Conservation (phyloP, 1,284 basidiomycete species). For the Sphagnurus paluster region DNA sequence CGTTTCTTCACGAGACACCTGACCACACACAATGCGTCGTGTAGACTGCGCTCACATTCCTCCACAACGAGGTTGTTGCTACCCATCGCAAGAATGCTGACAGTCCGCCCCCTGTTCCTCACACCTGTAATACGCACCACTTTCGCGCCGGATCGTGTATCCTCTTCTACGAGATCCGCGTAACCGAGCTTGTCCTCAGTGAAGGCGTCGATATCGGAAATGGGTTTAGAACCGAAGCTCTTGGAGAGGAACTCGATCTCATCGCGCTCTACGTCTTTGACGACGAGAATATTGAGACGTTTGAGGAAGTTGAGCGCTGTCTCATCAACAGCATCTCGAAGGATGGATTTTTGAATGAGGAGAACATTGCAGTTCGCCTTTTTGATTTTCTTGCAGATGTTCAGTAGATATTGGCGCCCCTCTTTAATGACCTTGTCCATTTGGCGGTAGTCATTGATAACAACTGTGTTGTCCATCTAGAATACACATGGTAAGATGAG, state of each 20-base stretch:
- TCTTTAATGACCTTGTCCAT: conserved; percentile 99
- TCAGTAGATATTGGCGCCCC: conserved; percentile 96
- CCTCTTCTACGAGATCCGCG: conserved; percentile 95
- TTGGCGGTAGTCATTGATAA: conserved; percentile 99
- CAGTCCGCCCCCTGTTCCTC: conserved; percentile 93
- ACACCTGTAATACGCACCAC: conserved; percentile 95
- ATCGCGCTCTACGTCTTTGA: conserved; percentile 98
- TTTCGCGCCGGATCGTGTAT: conserved; percentile 82
- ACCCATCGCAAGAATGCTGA: conserved; percentile 95
- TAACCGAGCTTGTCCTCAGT: conserved; percentile 99
- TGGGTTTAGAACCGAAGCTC: conserved; percentile 92
- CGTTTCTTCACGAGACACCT: conserved; percentile 98
- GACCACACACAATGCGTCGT: conserved; percentile 98
- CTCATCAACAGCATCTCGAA: conserved; percentile 98
- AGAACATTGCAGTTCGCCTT: conserved; percentile 99
- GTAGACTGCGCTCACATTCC: conserved; percentile 95
- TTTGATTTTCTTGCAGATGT: conserved; percentile 99
- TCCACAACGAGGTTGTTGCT: conserved; percentile 94
- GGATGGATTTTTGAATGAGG: conserved; percentile 98
- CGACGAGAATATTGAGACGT: conserved; percentile 94
- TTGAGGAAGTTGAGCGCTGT: conserved; percentile 99
- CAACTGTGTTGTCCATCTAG: conserved; percentile 99
- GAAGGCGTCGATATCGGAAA: conserved; percentile 98
- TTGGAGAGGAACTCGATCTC: conserved; percentile 98
- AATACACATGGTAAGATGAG: conserved; percentile 11